Base-by-base conservation (phyloP, 768 basidiomycete genomes). In the Termitomyces sp. region DNA sequence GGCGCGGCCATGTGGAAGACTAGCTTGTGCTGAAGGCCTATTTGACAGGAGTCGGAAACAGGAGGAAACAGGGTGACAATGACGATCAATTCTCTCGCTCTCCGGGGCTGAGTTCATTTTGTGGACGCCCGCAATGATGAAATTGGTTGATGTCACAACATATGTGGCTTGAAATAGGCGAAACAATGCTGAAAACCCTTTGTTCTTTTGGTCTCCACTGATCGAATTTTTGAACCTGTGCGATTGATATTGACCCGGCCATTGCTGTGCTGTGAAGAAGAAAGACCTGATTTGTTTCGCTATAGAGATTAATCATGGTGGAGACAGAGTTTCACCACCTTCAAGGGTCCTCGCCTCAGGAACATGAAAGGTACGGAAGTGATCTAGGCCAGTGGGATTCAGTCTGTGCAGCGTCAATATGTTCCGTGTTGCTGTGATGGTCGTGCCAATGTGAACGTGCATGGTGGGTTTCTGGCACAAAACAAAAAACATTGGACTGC, bases 331-430 rank as follows among this genome's bases (percentile, higher is more conserved):
- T 24, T 47, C 41, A 44, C 38, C 36, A n/a, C 38, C 53, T 41
- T 47, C 13, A 32, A 46, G 30, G 38, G 38, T 22, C 20, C 48
- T 18, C 22, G 35, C 14, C 35, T 18, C 49, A 61, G 60, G 60
- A 55, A 61, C 60, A 61, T 50, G 38, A 57, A 58, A 57, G 54
- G 59, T 36, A 56, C 54, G 26, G 41, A 36, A 13, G 40, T 55
- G 57, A 55, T 36, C n/a, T 43, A 18, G 3, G 22, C 18, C n/a
- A 32, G 18, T 44, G 18, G 26, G 10, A 8, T 20, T 16, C 7
- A 47, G 52, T 36, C 46, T 35, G 20, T 48, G 13, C 32, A 33
- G 24, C 50, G 40, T 41, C 53, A 50, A 18, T 14, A 41, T 38
- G 43, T 56, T 52, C 54, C 54, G 26, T 32, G 54, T 52, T 55